phyloP scores from a whole-genome alignment of 495 filamentous ascomycete genomes.

The Lasiosphaeria ovina region DNA sequence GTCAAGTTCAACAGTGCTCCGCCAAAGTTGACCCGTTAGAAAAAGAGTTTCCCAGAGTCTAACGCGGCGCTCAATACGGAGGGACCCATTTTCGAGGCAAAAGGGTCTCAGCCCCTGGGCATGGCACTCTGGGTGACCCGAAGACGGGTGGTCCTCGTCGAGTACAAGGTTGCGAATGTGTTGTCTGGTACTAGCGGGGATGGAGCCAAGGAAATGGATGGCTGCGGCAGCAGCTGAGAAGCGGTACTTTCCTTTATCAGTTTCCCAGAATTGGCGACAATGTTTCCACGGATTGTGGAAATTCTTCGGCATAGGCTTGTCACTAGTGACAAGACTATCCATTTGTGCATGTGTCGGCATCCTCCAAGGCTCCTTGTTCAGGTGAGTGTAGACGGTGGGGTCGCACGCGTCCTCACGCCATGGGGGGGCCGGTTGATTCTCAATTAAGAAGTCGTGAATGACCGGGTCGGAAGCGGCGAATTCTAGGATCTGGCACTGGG shows the following conservation, averaged over 20 bases:
- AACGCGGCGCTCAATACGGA: neutral
- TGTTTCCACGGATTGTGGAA: no score
- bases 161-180: slow-evolving; percentile 1
- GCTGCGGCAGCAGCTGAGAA: slow-evolving; percentile 6
- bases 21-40: no score
- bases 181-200: neutral
- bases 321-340: neutral
- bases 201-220: slow-evolving; percentile 3
- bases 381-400: neutral
- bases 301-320: no score
- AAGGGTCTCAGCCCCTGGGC: neutral
- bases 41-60: no score
- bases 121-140: neutral
- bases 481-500: no score
- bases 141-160: neutral
- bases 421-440: no score
- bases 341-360: slow-evolving; percentile 1
- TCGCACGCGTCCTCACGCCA: no score
- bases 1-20: no score
- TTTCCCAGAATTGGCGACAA: neutral
- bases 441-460: no score
- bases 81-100: neutral
- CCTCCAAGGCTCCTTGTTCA: slow-evolving; percentile 2
- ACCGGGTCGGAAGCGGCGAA: no score
- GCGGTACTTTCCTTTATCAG: neutral